These are phyloP conservation scores for Peterozyma toletana DNA, from an alignment of 805 yeast species.

Conservation along the genomic window DNA sequence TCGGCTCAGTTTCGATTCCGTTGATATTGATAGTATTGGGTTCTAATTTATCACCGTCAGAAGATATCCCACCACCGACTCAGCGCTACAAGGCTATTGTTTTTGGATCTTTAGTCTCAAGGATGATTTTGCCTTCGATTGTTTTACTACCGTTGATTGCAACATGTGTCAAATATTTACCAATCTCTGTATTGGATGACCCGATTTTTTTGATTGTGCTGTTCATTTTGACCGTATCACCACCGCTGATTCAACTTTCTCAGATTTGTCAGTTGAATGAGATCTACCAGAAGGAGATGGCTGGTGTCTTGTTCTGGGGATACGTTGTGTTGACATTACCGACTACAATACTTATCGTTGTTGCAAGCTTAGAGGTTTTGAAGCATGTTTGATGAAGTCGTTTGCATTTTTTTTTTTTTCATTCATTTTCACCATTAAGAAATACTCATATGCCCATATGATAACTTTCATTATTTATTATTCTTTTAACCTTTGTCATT, in stretches of 20 bases:
- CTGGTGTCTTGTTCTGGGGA: conserved; percentile 78
- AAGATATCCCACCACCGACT: conserved; percentile 61
- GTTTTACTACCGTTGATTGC: conserved; percentile 63
- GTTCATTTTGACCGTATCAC: conserved; percentile 67
- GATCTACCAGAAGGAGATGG: conserved; percentile 75
- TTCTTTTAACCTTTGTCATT: too few species aligned
- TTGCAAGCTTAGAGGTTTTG: conserved; percentile 52
- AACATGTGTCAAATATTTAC: conserved; percentile 52
- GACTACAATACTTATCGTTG: conserved; percentile 66
- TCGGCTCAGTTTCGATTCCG: conserved; percentile 75
- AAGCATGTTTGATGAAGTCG: conserved; percentile 22
- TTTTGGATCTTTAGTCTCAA: conserved; percentile 60
- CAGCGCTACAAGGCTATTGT: conserved; percentile 56
- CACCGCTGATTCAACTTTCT: conserved; percentile 79
- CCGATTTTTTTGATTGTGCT: conserved; percentile 76
- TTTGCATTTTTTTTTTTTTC: not conserved
- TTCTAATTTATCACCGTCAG: conserved; percentile 65
- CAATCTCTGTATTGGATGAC: conserved; percentile 66
- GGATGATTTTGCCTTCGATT: conserved; percentile 74
- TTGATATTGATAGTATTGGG: conserved; percentile 70
- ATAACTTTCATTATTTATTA: too few species aligned
- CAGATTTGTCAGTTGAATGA: conserved; percentile 76
- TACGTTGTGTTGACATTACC: conserved; percentile 72
- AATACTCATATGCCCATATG: too few species aligned
- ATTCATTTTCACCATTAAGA: not conserved